Percentiles rank a stretch among this genome's conserved stretches.
phyloP scores from a whole-genome alignment of 2,329 filamentous ascomycete species.

The Mycosphaerelloides madeirae region DNA sequence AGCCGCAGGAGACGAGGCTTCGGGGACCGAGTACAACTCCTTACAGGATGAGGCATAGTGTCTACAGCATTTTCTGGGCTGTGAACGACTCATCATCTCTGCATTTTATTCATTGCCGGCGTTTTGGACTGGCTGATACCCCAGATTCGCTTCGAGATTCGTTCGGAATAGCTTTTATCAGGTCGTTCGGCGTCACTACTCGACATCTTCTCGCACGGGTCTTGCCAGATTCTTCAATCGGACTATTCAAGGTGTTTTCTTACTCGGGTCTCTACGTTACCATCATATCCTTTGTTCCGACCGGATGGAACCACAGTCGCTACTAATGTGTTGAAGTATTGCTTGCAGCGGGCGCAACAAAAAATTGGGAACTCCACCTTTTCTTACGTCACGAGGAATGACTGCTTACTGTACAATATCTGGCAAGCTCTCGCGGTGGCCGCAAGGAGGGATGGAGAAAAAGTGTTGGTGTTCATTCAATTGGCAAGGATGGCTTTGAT shows the following conservation, averaged over 20 bases:
- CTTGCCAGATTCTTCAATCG: too few species aligned
- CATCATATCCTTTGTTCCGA: slow-evolving; percentile 17
- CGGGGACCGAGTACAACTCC: background rate
- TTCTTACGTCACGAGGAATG: slow-evolving; percentile 2
- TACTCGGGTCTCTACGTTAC: slow-evolving; percentile 9
- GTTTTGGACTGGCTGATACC: slow-evolving; percentile 26
- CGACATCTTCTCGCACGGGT: slow-evolving; percentile 4
- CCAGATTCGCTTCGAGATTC: slow-evolving; percentile 20
- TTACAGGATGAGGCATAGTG: background rate
- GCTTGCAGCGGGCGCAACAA: slow-evolving; percentile 9
- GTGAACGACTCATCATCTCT: slow-evolving; percentile 3
- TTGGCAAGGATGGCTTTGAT: background rate
- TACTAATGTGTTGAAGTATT: slow-evolving; percentile 3
- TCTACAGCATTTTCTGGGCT: background rate
- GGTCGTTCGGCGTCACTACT: slow-evolving; percentile 10
- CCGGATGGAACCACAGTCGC: slow-evolving; percentile 4
- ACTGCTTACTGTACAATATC: slow-evolving; percentile 1
- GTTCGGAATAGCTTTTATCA: slow-evolving; percentile 14
- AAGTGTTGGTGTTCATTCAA: background rate
- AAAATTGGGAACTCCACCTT: slow-evolving; percentile 1
- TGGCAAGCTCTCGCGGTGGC: background rate
- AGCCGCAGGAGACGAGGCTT: background rate
- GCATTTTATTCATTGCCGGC: slow-evolving; percentile 20
- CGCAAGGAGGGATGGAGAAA: background rate
- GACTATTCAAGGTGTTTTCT: slow-evolving; percentile 3